A percentile compares a stretch with the other conserved stretches of the same genome.
These are phyloP conservation scores for Royoungia palumana DNA, from an alignment of 768 basidiomycete species.

Conservation along the genomic window DNA sequence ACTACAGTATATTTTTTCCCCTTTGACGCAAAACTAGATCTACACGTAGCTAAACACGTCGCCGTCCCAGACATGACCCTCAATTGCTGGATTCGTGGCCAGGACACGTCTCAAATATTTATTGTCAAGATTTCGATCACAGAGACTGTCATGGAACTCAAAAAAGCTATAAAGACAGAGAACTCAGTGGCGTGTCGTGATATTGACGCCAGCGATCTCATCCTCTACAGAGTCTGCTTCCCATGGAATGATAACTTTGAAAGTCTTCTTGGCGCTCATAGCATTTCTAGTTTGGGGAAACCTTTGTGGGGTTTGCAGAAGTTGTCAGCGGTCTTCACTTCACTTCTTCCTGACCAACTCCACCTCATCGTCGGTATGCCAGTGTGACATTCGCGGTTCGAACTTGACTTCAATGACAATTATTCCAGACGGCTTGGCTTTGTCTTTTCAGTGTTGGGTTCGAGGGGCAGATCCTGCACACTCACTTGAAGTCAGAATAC, in stretches of 20 bases:
- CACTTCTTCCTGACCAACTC: neutral
- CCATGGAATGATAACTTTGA: too few relatives aligned
- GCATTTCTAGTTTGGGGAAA: neutral
- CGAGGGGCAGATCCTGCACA: neutral
- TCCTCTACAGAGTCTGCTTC: too few relatives aligned
- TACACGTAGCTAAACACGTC: too few relatives aligned
- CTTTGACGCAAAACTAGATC: too few relatives aligned
- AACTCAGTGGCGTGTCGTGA: neutral
- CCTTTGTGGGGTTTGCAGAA: neutral
- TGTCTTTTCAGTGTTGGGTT: neutral
- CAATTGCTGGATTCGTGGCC: slow-evolving; percentile 1
- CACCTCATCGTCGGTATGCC: neutral
- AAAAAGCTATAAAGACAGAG: neutral
- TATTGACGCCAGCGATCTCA: neutral
- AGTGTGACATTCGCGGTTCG: neutral
- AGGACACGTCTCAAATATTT: neutral
- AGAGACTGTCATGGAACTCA: neutral
- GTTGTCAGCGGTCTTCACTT: neutral
- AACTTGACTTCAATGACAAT: too few relatives aligned
- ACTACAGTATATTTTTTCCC: too few relatives aligned
- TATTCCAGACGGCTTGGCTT: too few relatives aligned
- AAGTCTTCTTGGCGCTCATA: neutral
- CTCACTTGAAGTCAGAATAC: neutral
- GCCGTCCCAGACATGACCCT: neutral
- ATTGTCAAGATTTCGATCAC: slow-evolving; percentile 2